These are phyloP conservation scores for Rhizopogon hawkerae DNA, from an alignment of 1,284 basidiomycete species.

Conservation along the genomic window DNA sequence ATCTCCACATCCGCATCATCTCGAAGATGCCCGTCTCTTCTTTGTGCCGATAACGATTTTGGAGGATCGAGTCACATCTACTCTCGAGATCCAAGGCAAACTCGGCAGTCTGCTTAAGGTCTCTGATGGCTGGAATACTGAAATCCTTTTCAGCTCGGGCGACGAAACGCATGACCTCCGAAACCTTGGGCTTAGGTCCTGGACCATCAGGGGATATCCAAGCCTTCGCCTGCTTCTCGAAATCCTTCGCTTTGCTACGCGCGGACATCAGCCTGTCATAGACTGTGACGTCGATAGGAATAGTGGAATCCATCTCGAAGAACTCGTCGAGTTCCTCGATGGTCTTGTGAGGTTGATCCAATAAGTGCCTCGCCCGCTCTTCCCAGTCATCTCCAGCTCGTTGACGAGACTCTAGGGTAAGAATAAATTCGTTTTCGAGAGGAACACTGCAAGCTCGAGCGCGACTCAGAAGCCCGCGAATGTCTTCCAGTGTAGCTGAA, in stretches of 20 bases:
- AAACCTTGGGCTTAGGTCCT: conserved; percentile 48
- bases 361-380: conserved; percentile 49
- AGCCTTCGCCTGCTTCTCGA: conserved; percentile 63
- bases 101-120: conserved; percentile 58
- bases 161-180: conserved; percentile 59
- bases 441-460: conserved; percentile 61
- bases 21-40: conserved; percentile 58
- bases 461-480: conserved; percentile 57
- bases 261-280: conserved; percentile 52
- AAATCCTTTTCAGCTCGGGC: conserved; percentile 68
- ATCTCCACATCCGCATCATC: conserved; percentile 61
- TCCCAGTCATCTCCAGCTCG: conserved; percentile 65
- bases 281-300: conserved; percentile 57
- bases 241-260: conserved; percentile 59
- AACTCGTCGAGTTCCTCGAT: conserved; percentile 66
- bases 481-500: conserved; percentile 54
- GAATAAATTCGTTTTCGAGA: conserved; percentile 51
- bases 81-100: conserved; percentile 67
- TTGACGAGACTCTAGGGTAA: conserved; percentile 48
- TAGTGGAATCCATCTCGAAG: conserved; percentile 45
- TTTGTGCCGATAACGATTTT: conserved; percentile 45
- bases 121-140: conserved; percentile 53
- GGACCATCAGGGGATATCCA: conserved; percentile 54
- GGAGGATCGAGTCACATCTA: conserved; percentile 64
- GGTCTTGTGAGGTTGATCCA: conserved; percentile 60